A percentile compares a stretch with the other conserved stretches of the same genome.
phyloP scores from a whole-genome alignment of 495 filamentous ascomycete genomes.

The Xylaria castorea region DNA sequence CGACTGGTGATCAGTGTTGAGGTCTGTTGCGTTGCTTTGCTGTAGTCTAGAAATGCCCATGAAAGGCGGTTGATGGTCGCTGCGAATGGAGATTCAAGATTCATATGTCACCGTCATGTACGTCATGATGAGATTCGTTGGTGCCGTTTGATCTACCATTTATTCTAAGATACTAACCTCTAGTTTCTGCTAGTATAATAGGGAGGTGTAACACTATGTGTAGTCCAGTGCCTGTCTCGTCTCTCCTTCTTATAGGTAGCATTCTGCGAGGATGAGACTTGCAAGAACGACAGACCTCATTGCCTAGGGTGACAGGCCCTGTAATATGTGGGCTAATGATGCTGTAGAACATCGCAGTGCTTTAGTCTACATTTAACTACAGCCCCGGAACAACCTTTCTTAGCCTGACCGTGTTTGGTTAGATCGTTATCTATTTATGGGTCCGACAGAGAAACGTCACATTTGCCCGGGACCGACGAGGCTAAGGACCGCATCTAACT shows the following conservation, averaged over 20 bases:
- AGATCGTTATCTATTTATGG: neutral
- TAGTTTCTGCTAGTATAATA: neutral
- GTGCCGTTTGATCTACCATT: neutral
- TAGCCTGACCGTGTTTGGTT: neutral
- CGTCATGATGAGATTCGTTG: neutral
- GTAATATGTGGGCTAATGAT: too few relatives aligned
- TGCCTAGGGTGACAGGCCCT: too few relatives aligned
- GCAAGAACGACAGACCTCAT: neutral
- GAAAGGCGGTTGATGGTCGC: neutral
- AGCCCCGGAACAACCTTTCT: neutral
- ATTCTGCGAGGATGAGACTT: neutral
- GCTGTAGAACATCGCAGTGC: too few relatives aligned
- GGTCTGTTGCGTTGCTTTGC: neutral
- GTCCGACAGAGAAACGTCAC: constrained; percentile 25
- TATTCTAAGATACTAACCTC: neutral
- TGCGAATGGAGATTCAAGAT: neutral
- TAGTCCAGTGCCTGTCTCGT: neutral
- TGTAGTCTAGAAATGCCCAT: neutral
- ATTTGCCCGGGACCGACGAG: constrained; percentile 23
- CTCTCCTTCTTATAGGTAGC: neutral
- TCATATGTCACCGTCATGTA: neutral
- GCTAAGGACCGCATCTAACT: too few relatives aligned
- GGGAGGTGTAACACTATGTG: neutral
- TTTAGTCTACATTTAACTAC: too few relatives aligned
- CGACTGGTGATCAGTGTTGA: neutral